Conservation (phyloP, 257 asterid genomes). For the Capsicum rhomboideum region DNA sequence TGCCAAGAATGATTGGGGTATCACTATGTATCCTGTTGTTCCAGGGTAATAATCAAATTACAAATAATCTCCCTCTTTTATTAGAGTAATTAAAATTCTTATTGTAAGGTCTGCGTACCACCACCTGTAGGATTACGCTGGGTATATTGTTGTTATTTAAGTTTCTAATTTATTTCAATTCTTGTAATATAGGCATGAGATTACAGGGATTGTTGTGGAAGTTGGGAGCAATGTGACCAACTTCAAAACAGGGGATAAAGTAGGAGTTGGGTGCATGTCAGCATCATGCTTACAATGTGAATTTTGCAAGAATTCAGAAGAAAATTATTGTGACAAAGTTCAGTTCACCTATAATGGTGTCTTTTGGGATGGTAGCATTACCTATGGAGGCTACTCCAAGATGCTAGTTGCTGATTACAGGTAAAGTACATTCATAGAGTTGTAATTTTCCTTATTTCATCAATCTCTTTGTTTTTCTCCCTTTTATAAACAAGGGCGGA, state of each 20-base stretch:
- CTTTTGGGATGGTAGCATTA: constrained; percentile 86
- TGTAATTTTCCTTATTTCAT: too few species aligned
- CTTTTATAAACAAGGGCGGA: too few species aligned
- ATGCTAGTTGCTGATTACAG: constrained; percentile 58
- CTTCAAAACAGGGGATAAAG: constrained; percentile 65
- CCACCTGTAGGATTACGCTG: too few species aligned
- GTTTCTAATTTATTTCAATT: neutral
- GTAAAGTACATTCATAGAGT: constrained; percentile 9
- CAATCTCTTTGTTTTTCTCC: too few species aligned
- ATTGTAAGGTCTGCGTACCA: neutral
- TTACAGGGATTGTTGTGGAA: constrained; percentile 57
- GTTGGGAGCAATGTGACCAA: constrained; percentile 67
- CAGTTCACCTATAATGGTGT: constrained; percentile 72
- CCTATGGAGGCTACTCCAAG: constrained; percentile 89
- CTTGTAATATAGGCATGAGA: constrained; percentile 58
- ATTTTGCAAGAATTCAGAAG: constrained; percentile 47
- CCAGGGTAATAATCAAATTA: constrained; percentile 23
- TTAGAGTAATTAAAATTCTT: too few species aligned
- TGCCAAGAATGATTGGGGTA: constrained; percentile 37
- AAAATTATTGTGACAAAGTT: constrained; percentile 69
- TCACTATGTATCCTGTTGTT: constrained; percentile 38
- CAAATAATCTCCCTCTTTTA: neutral
- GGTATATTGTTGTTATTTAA: neutral
- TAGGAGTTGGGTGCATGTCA: constrained; percentile 82
- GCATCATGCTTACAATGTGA: constrained; percentile 79